Evolutionary conservation across 352 stramenopile species (phyloP).

Genomic region (Phytopythium helicoides): DNA sequence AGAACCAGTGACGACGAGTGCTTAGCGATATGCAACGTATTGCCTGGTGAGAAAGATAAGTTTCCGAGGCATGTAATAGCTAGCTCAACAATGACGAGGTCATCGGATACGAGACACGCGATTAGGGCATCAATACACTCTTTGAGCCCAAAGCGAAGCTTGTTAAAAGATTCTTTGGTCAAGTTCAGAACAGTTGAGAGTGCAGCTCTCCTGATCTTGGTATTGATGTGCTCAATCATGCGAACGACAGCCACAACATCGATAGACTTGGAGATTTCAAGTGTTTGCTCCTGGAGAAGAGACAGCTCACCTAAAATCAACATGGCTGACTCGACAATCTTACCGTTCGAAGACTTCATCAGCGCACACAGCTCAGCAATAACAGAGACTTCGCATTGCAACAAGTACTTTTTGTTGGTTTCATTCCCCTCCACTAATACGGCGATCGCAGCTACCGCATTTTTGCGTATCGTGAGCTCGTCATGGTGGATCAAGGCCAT

Average conservation of each 20-base stretch:
- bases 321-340: slow-evolving; percentile 70
- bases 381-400: slow-evolving; percentile 55
- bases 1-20: slow-evolving; percentile 29
- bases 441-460: slow-evolving; percentile 52
- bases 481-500: slow-evolving; percentile 62
- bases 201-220: slow-evolving; percentile 50
- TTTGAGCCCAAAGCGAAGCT: slow-evolving; percentile 59
- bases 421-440: slow-evolving; percentile 69
- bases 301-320: slow-evolving; percentile 71
- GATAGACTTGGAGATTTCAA: slow-evolving; percentile 72
- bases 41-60: slow-evolving; percentile 52
- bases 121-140: slow-evolving; percentile 59
- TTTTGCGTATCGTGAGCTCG: slow-evolving; percentile 59
- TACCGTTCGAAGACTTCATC: slow-evolving; percentile 59
- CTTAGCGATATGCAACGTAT: slow-evolving; percentile 44
- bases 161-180: slow-evolving; percentile 80
- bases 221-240: slow-evolving; percentile 61
- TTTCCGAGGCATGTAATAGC: slow-evolving; percentile 62
- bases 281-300: slow-evolving; percentile 48
- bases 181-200: slow-evolving; percentile 54
- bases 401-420: slow-evolving; percentile 61
- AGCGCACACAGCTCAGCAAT: slow-evolving; percentile 56
- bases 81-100: slow-evolving; percentile 64
- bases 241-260: slow-evolving; percentile 58
- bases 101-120: slow-evolving; percentile 44